These are phyloP conservation scores for Neonothopanus nambi DNA, from an alignment of 1,284 basidiomycete species.

Conservation along the genomic window DNA sequence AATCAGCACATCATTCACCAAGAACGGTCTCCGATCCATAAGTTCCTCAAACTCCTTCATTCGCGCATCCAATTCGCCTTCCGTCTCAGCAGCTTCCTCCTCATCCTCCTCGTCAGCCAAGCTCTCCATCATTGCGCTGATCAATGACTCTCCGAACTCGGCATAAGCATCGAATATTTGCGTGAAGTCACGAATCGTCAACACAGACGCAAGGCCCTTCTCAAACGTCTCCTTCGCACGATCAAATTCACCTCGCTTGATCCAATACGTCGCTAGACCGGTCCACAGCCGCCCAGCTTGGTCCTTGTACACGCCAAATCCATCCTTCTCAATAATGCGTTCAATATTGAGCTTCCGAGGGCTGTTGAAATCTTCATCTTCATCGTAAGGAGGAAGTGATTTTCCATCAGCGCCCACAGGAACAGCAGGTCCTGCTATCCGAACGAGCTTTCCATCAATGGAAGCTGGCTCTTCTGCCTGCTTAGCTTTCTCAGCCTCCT, in stretches of 20 bases:
- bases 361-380: constrained; percentile 82
- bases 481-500: constrained; percentile 36
- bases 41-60: constrained; percentile 95
- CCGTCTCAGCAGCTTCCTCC: constrained; percentile 69
- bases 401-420: constrained; percentile 53
- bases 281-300: constrained; percentile 97
- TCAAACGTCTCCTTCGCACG: constrained; percentile 89
- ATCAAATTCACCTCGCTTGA: constrained; percentile 95
- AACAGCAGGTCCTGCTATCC: constrained; percentile 73
- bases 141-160: constrained; percentile 91
- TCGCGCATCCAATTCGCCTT: constrained; percentile 82
- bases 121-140: constrained; percentile 90
- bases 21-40: constrained; percentile 94
- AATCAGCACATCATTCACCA: constrained; percentile 94
- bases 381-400: constrained; percentile 58
- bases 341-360: constrained; percentile 84
- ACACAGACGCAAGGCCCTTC: constrained; percentile 77
- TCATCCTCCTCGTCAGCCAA: constrained; percentile 79
- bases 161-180: constrained; percentile 98
- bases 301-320: constrained; percentile 88
- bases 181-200: constrained; percentile 97
- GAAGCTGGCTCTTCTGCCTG: constrained; percentile 47
- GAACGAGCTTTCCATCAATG: constrained; percentile 64
- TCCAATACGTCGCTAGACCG: constrained; percentile 97
- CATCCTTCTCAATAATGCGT: constrained; percentile 81